Base-by-base conservation (phyloP, 371 early-diverging fungal genomes). In the Coemansia sp. region DNA sequence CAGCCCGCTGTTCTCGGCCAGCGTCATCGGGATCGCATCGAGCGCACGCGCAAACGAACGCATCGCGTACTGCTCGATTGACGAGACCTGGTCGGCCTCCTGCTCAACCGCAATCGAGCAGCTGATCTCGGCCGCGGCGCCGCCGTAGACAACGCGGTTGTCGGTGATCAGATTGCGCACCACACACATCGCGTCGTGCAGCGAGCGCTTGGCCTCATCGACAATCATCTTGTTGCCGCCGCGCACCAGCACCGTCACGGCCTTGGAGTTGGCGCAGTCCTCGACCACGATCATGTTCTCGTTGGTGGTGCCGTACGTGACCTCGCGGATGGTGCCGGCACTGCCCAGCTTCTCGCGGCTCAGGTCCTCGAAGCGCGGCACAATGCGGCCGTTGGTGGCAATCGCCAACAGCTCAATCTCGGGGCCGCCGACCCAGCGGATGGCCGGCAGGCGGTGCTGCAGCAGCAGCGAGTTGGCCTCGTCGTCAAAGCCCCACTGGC, bases 401-500 rank as follows among this genome's bases (percentile, higher is more conserved):
- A 99, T 97, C 44, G 99, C 99, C 69, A 99, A 93, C 71, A 98
- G 82, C 85, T 98, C 99, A 48, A 99, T 92, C 79, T 99, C 99
- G 31, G 99, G 96, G 34, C 99, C 99, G 64, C 99, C 99, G n/a
- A 99, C 99, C 99, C 99, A 99, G 68, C 99, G 87, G 32, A 99
- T 96, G 64, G 99, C 99, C 46, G 99, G 99, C 37, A 99, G 84
- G 75, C 98, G 77, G 83, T 98, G 94, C 81, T 99, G 97, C 83
- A 99, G 81, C 59, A 99, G 83, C 79, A 99, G 82, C 77, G 99
- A 99, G 83, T 99, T 99, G 44, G 99, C 99, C 81, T 99, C 99
- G 78, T 99, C 99, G 81, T 99, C 99, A 78, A 99, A 99, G 64
- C 99, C 99, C 99, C 99, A 99, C 82, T 99, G 99, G 84, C 99